phyloP scores from a whole-genome alignment of 768 basidiomycete genomes.

The Phanerochaete sordida region DNA sequence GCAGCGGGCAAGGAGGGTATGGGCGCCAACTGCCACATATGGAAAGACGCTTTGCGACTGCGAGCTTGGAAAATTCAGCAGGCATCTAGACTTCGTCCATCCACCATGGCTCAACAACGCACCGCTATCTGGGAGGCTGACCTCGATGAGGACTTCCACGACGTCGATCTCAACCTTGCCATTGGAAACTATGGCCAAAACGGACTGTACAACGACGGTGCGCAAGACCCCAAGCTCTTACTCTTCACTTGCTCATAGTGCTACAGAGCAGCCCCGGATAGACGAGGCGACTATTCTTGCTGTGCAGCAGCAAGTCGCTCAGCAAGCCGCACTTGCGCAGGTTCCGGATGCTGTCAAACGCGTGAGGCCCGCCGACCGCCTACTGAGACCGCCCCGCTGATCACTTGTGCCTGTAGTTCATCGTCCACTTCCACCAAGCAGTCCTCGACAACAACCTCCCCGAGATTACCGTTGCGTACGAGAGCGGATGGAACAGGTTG shows the following conservation, averaged over 20 bases:
- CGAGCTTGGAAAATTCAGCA: slow-evolving; percentile 6
- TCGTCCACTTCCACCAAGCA: slow-evolving; percentile 92
- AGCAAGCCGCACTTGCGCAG: slow-evolving; percentile 76
- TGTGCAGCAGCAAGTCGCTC: slow-evolving; percentile 81
- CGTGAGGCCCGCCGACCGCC: slow-evolving; percentile 40
- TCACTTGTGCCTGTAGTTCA: slow-evolving; percentile 54
- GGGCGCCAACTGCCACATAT: too few relatives aligned
- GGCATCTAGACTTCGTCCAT: not conserved
- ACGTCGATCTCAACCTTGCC: slow-evolving; percentile 67
- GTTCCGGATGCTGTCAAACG: slow-evolving; percentile 90
- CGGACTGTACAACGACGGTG: slow-evolving; percentile 66
- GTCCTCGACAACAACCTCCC: slow-evolving; percentile 87
- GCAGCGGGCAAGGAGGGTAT: too few relatives aligned
- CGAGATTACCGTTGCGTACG: slow-evolving; percentile 91
- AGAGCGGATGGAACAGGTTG: slow-evolving; percentile 95
- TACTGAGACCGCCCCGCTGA: too few relatives aligned
- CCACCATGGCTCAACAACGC: slow-evolving; percentile 59
- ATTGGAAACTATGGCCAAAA: slow-evolving; percentile 69
- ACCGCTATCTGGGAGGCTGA: slow-evolving; percentile 77
- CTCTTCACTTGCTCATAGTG: slow-evolving; percentile 1
- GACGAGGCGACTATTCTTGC: slow-evolving; percentile 68
- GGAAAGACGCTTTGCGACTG: not conserved
- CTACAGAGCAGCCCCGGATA: slow-evolving; percentile 56
- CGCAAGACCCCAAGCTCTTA: slow-evolving; percentile 9
- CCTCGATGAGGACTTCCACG: slow-evolving; percentile 69